Evolutionary conservation across 148 eudicot species (phyloP).

Genomic region (Silene latifolia): DNA sequence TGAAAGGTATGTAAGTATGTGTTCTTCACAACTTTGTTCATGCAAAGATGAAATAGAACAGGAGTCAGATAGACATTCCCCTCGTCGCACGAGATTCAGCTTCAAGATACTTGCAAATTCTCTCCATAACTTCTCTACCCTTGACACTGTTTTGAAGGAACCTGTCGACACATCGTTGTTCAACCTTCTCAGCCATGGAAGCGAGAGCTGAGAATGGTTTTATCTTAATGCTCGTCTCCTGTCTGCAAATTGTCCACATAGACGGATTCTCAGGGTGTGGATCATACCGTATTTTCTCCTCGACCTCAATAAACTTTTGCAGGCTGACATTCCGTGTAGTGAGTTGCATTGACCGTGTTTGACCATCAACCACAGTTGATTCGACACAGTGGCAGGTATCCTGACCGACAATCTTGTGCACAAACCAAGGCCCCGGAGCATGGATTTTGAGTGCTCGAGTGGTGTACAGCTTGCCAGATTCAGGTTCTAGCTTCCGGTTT

Average conservation of each 20-base stretch:
- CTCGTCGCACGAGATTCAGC: slow-evolving; percentile 73
- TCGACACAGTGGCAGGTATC: slow-evolving; percentile 95
- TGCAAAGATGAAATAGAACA: slow-evolving; percentile 9
- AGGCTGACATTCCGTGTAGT: slow-evolving; percentile 74
- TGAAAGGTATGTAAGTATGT: not conserved
- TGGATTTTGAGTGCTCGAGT: slow-evolving; percentile 83
- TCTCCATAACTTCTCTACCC: slow-evolving; percentile 98
- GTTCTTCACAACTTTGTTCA: slow-evolving; percentile 16
- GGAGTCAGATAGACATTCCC: slow-evolving; percentile 53
- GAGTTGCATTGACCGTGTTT: slow-evolving; percentile 76
- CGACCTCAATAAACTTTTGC: slow-evolving; percentile 78
- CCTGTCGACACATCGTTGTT: slow-evolving; percentile 80
- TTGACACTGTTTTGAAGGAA: slow-evolving; percentile 86
- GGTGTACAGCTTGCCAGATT: slow-evolving; percentile 71
- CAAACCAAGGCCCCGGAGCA: slow-evolving; percentile 92
- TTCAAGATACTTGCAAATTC: slow-evolving; percentile 96
- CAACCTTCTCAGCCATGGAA: slow-evolving; percentile 93
- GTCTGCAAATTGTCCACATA: slow-evolving; percentile 92
- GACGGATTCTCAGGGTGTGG: slow-evolving; percentile 88
- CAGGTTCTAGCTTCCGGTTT: slow-evolving; percentile 65
- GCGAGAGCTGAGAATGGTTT: slow-evolving; percentile 81
- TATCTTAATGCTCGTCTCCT: slow-evolving; percentile 84
- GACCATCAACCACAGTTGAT: slow-evolving; percentile 77
- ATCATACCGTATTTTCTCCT: slow-evolving; percentile 87
- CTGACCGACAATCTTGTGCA: slow-evolving; percentile 75